These are phyloP conservation scores for Neonectria faginata DNA, from an alignment of 2,329 filamentous ascomycete genomes.

Conservation along the genomic window DNA sequence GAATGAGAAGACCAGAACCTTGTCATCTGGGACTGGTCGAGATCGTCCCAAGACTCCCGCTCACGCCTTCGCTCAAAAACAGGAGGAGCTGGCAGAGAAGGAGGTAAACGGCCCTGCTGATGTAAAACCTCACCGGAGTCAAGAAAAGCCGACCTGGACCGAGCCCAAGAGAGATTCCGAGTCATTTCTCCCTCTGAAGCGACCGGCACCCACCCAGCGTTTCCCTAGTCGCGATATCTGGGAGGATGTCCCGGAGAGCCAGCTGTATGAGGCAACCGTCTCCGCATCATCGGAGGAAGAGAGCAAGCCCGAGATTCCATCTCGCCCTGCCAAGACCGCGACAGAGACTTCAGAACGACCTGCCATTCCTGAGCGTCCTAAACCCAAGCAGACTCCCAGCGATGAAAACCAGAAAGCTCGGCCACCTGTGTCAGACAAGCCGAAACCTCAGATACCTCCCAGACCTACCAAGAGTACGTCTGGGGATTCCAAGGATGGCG, in stretches of 20 bases:
- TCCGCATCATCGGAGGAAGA: conserved; percentile 49
- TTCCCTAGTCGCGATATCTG: conserved; percentile 95
- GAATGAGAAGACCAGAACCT: conserved; percentile 55
- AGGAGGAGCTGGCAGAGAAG: conserved; percentile 73
- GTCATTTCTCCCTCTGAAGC: conserved; percentile 59
- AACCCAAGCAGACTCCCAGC: conserved; percentile 58
- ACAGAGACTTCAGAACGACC: conserved; percentile 56
- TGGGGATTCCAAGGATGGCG: conserved; percentile 56
- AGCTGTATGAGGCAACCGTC: conserved; percentile 82
- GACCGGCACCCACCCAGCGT: conserved; percentile 72
- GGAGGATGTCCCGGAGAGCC: conserved; percentile 92
- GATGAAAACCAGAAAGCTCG: conserved; percentile 53
- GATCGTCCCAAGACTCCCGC: conserved; percentile 66
- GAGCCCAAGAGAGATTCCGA: conserved; percentile 58
- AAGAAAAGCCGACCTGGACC: conserved; percentile 58
- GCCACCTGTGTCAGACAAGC: conserved; percentile 62
- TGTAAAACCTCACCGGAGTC: conserved; percentile 44
- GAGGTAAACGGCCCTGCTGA: conserved; percentile 54
- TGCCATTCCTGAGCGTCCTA: conserved; percentile 64
- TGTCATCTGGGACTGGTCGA: conserved; percentile 42
- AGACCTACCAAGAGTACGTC: conserved; percentile 68
- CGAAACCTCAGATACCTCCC: conserved; percentile 71
- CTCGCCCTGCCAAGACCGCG: conserved; percentile 53
- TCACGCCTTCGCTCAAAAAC: conserved; percentile 73
- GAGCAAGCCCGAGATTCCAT: conserved; percentile 47